Percentiles rank a stretch among this genome's conserved stretches.
Evolutionary conservation across 441 rosid genomes (phyloP).

Genomic region (Bocquillonia castaneifolia): DNA sequence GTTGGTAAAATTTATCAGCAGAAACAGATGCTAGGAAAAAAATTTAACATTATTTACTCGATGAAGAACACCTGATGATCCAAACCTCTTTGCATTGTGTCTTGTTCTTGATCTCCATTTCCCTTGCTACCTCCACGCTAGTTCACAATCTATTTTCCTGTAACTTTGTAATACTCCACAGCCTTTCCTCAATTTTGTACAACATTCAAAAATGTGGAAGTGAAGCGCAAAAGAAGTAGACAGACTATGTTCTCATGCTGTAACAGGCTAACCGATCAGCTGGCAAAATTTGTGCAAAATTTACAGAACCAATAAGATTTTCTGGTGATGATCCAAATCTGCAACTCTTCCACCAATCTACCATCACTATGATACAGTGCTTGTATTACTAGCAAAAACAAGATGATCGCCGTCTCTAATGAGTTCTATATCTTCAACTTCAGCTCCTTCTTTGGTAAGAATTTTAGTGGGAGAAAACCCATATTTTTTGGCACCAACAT

Average conservation of each 20-base stretch:
- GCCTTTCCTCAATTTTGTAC: background rate
- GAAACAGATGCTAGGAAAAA: too few relatives aligned
- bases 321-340: background rate
- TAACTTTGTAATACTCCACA: background rate
- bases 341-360: background rate
- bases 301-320: background rate
- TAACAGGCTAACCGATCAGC: background rate
- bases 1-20: too few relatives aligned
- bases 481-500: slow-evolving; percentile 51
- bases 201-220: too few relatives aligned
- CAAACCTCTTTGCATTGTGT: background rate
- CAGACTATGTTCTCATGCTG: background rate
- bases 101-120: too few relatives aligned
- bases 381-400: slow-evolving; percentile 37
- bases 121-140: background rate
- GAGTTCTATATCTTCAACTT: slow-evolving; percentile 65
- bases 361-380: background rate
- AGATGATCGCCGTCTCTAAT: slow-evolving; percentile 87
- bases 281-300: background rate
- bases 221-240: too few relatives aligned
- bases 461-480: slow-evolving; percentile 49
- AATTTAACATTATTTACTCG: too few relatives aligned
- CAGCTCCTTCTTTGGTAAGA: slow-evolving; percentile 57
- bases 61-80: too few relatives aligned
- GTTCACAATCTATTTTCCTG: background rate